Evolutionary conservation across 2,329 filamentous ascomycete genomes (phyloP), one percentile per base, ranked within the genome.

Genomic region (Fusarium drepaniforme): DNA sequence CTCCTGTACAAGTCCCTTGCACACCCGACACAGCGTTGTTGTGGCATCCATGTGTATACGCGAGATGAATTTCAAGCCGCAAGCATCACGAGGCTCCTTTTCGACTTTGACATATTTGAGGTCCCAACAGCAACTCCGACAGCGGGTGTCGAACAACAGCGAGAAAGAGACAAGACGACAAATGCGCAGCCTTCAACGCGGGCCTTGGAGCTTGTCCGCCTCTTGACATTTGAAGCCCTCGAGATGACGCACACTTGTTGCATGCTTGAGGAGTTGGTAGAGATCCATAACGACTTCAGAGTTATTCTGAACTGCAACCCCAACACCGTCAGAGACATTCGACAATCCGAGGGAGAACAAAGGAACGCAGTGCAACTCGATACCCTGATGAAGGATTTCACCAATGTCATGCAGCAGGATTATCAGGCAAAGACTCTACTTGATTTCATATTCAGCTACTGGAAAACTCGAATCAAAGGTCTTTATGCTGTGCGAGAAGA

Each of bases 1-100:
- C 8, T 65, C 7, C 30, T 65, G 5, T 58, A 46, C 51, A 65
- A 65, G 49, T 9, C 62, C 8, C 38, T 46, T 4, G 37, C 62
- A 37, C 51, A 35, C 28, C 18, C 25, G 3, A 8, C 2, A 2
- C 6, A 0, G 1, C 2, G 0, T 21, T 1, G 2, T 25, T 0
- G 0, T 30, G 35, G 44, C 3, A 40, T 56, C 3, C 0, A 0
- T 6, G 16, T 25, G 13, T 5, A 2, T 3, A 25, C 4, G 5
- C 4, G 15, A 21, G 0, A 2, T 1, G 0, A 30, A n/a, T 38
- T 21, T 18, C 38, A 49, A 11, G 11, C 13, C 15, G 13, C 13
- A 1, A 21, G 13, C 3, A 30, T 42, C 15, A 15, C 9, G 11
- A 11, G 9, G 11, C 42, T 66, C 2, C 23, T 66, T 0, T 40